Evolutionary conservation across 352 stramenopile genomes (phyloP), one percentile per base, ranked within the genome.

Genomic region (Pythium guiyangense): DNA sequence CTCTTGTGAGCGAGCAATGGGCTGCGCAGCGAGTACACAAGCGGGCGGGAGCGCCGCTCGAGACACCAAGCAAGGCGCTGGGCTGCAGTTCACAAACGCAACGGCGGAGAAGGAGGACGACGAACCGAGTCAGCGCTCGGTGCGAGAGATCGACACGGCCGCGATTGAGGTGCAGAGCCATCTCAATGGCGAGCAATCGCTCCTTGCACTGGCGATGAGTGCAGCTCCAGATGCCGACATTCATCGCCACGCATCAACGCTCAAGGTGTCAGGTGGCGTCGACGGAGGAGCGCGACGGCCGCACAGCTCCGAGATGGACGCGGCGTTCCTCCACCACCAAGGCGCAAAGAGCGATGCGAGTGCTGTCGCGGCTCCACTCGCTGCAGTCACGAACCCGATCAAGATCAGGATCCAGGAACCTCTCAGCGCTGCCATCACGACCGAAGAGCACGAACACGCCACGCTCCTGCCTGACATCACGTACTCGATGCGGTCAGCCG

Each of bases 131-230:
- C 18, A 58, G 34, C 6, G 15, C 39, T 20, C 37, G 9, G 27
- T 10, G 20, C 39, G 37, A 2, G 11, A 34, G 39, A 35, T 61
- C 39, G 47, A 61, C 27, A 26, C 14, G 26, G 39, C 55, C 15
- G 55, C 55, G 27, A 61, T 61, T 14, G 55, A 61, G 39, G 47
- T 51, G 47, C 47, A 50, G 55, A 61, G 55, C 31, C 47, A 61
- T 8, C 4, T 50, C 26, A 55, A 61, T 5, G 55, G 55, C 47
- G 55, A 61, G 55, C 55, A 61, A 40, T 61, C 47, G 26, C 49
- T 61, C 34, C 39, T 61, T 12, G 55, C 55, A 47, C 55, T 61
- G 15, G 55, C 47, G 20, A 61, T 61, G 47, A 51, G 39, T 20
- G 47, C 25, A 15, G 25, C 25, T 5, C 14, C 37, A 6, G 29